Evolutionary conservation across 768 basidiomycete genomes (phyloP), one percentile per base, ranked within the genome.

Genomic region (Trametes meyenii): DNA sequence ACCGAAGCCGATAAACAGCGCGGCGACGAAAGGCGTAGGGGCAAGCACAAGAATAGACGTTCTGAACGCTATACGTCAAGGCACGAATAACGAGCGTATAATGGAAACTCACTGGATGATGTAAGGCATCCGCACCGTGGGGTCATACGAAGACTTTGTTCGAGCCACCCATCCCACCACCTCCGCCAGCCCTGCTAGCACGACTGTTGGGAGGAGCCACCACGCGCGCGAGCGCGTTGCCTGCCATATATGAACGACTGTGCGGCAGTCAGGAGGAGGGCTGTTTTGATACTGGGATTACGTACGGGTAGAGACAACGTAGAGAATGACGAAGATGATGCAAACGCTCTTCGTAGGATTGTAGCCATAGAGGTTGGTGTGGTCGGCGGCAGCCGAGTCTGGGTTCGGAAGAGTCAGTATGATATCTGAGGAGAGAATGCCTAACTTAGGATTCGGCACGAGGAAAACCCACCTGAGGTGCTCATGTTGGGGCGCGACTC

Each of bases 11-110:
- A 85, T 71, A 64, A 86, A 87, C 61, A 80, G 82, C 11, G 73
- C 85, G 0, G 85, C 86, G 5, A 86, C 70, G 11, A 86, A 73
- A 0, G 83, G 83, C 0, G 84, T 86, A 0, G 86, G 85, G 0
- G 63, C 66, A 11, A 67, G 35, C 17, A 67, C 63, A 7, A 63
- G 50, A 19, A 60, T 50, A 3, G 60, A 52, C 4, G 51, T 54
- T 39, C 66, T 67, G 46, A 1, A 42, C 1, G 21, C 2, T 67
- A 81, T 83, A 2, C 13, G 17, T 43, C 26, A 52, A 33, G 26
- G 12, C 23, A 16, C 4, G 12, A 2, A 42, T 5, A 3, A 23
- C 7, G 26, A 14, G 23, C 17, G 39, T 8, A 5, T 12, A 2
- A 12, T 23, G 24, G 8, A 14, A n/a, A 62, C 62, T 12, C 36